Conservation (phyloP, 768 basidiomycete genomes). For the Clitopilus hobsonii region DNA sequence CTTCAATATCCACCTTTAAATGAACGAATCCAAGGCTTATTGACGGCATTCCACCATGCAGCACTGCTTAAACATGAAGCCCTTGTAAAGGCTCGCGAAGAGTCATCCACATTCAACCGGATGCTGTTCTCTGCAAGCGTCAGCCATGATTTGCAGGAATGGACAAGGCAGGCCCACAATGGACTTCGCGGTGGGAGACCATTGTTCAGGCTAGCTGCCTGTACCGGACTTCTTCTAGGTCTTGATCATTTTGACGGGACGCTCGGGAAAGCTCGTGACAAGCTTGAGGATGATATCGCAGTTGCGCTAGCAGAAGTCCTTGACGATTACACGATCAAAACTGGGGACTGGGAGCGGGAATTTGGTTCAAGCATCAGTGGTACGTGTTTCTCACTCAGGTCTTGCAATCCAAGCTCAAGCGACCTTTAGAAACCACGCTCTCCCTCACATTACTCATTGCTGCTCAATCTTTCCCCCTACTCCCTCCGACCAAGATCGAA, state of each 20-base stretch:
- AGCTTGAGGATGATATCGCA: slow-evolving; percentile 61
- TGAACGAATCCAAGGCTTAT: slow-evolving; percentile 43
- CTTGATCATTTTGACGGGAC: slow-evolving; percentile 45
- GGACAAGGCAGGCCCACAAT: slow-evolving; percentile 46
- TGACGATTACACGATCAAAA: slow-evolving; percentile 44
- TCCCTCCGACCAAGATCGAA: slow-evolving; percentile 49
- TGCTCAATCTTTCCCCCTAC: slow-evolving; percentile 54
- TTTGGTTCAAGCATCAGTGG: slow-evolving; percentile 52
- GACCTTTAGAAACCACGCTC: slow-evolving; percentile 34
- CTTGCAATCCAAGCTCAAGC: slow-evolving; percentile 1
- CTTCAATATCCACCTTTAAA: slow-evolving; percentile 36
- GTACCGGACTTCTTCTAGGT: slow-evolving; percentile 61
- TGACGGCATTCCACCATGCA: slow-evolving; percentile 57
- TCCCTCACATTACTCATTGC: slow-evolving; percentile 51
- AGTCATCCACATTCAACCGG: slow-evolving; percentile 24
- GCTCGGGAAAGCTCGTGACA: slow-evolving; percentile 21
- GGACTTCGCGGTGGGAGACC: slow-evolving; percentile 67
- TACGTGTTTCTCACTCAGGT: slow-evolving; percentile 19
- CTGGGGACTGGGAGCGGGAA: slow-evolving; percentile 59
- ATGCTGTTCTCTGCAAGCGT: slow-evolving; percentile 32
- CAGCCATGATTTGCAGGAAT: slow-evolving; percentile 38
- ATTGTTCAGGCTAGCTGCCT: slow-evolving; percentile 55
- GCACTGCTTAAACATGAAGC: slow-evolving; percentile 46
- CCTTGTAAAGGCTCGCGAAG: slow-evolving; percentile 28
- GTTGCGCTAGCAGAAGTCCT: slow-evolving; percentile 72